Evolutionary conservation across 106 monocot genomes (phyloP).

Genomic region (Phalaenopsis equestris): DNA sequence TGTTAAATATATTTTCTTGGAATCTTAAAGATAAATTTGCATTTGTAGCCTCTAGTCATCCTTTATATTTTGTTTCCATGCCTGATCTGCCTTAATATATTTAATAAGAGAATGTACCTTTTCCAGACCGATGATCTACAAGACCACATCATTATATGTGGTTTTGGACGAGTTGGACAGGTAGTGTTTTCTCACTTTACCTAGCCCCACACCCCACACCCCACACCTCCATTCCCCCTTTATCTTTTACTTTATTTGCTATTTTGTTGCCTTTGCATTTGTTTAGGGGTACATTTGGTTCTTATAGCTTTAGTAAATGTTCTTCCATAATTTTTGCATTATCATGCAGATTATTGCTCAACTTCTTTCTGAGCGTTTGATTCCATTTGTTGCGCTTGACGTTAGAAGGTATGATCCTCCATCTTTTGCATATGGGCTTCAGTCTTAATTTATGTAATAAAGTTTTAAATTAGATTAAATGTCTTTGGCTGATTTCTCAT

Average conservation of each 20-base stretch:
- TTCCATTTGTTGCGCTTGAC: constrained; percentile 98
- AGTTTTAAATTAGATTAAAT: neutral
- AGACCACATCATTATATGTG: constrained; percentile 98
- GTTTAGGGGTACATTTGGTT: neutral
- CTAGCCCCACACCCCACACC: no score
- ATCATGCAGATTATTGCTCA: constrained; percentile 81
- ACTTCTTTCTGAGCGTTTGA: constrained; percentile 97
- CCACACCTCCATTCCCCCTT: neutral
- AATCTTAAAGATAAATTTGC: neutral
- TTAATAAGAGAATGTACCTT: constrained; percentile 3
- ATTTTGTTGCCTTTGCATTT: neutral
- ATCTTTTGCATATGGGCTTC: neutral
- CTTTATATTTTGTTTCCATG: neutral
- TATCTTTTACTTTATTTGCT: neutral
- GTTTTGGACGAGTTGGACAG: constrained; percentile 99
- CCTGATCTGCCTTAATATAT: neutral
- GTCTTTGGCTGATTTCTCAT: neutral
- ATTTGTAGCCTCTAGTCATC: neutral
- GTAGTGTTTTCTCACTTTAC: constrained; percentile 23
- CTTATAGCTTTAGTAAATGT: neutral
- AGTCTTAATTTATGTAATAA: neutral
- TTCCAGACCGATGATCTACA: constrained; percentile 95
- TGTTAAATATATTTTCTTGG: neutral
- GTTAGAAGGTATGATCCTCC: constrained; percentile 63
- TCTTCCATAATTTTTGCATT: neutral